A percentile compares a stretch with the other conserved stretches of the same genome.
Evolutionary conservation across 73 alveolate species (phyloP).

Genomic region (Paramecium sonneborni): DNA sequence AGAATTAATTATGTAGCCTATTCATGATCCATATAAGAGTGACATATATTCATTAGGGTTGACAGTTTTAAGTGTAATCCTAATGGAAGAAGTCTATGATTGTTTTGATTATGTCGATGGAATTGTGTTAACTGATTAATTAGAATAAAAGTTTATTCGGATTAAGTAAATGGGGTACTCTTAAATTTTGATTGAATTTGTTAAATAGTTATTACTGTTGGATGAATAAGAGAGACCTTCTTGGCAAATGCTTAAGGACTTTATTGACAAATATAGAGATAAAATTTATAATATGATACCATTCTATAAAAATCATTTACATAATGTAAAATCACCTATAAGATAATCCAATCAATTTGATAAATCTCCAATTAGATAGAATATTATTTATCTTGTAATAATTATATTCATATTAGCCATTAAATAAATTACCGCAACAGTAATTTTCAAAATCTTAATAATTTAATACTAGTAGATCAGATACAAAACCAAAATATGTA

Average conservation of each 20-base stretch:
- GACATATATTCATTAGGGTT: slow-evolving; percentile 34
- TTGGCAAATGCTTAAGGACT: neutral
- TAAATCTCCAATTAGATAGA: neutral
- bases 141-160: neutral
- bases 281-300: neutral
- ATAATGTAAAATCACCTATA: neutral
- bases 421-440: neutral
- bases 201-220: neutral
- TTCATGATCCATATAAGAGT: neutral
- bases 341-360: neutral
- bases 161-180: neutral
- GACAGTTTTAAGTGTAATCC: neutral
- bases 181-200: neutral
- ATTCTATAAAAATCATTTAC: neutral
- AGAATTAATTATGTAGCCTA: neutral
- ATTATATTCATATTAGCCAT: neutral
- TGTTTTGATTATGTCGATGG: neutral
- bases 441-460: neutral
- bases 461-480: slow-evolving; percentile 1
- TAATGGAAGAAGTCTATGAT: slow-evolving; percentile 36
- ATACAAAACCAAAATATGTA: neutral
- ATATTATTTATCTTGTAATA: neutral
- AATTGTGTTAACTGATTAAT: neutral
- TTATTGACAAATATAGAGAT: neutral
- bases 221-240: slow-evolving; percentile 29